Conservation (phyloP, 2,329 filamentous ascomycete species). For the Acephala macrosclerotiorum region DNA sequence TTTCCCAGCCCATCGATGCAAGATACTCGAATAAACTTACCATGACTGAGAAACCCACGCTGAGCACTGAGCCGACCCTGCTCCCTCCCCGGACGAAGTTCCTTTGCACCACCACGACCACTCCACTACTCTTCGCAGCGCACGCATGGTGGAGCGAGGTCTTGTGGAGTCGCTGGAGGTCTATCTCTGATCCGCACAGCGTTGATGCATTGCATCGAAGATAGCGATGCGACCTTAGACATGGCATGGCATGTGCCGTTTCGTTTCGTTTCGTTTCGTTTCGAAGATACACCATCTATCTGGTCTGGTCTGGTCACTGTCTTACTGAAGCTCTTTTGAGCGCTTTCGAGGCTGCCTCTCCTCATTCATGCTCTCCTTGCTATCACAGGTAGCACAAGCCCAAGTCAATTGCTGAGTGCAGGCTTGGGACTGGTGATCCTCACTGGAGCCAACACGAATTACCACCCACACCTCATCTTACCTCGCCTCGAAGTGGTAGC, state of each 20-base stretch:
- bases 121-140: not conserved
- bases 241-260: constrained; percentile 1
- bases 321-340: constrained; percentile 11
- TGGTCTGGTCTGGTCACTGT: not conserved
- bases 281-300: not conserved
- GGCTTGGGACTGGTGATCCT: constrained; percentile 31
- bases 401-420: constrained; percentile 20
- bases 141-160: constrained; percentile 1
- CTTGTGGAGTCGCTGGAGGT: not conserved
- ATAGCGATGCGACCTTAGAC: constrained; percentile 3
- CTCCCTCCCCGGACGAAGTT: not conserved
- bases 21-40: constrained; percentile 22
- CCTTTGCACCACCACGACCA: not conserved
- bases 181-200: constrained; percentile 7
- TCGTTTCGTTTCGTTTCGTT: not conserved
- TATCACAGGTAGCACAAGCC: constrained; percentile 25
- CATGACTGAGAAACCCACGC: constrained; percentile 11
- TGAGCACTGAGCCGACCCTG: constrained; percentile 1
- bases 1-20: constrained; percentile 13
- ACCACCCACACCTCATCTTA: constrained; percentile 22
- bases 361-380: not conserved
- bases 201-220: constrained; percentile 11
- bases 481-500: not conserved
- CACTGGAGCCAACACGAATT: constrained; percentile 18
- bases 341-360: not conserved